Conservation (phyloP, 768 basidiomycete species). For the Cubamyces sp. region DNA sequence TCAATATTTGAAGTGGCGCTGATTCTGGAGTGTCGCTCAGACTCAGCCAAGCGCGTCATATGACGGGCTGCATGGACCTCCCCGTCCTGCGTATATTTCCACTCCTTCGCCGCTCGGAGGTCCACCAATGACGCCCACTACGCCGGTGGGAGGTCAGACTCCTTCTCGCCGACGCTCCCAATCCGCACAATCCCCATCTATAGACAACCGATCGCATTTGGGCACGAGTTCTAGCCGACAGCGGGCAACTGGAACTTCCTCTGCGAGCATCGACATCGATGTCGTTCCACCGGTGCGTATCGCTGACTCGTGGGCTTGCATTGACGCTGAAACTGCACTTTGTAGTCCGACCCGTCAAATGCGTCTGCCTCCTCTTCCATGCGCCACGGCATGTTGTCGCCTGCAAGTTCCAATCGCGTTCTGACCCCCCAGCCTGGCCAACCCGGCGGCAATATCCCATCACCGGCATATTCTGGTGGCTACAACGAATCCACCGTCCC, state of each 20-base stretch:
- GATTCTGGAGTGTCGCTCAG: constrained; percentile 1
- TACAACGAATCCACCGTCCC: background rate
- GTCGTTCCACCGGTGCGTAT: constrained; percentile 33
- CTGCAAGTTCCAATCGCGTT: constrained; percentile 12
- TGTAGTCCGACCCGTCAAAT: constrained; percentile 29
- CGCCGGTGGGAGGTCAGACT: constrained; percentile 6
- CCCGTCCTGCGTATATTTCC: constrained; percentile 16
- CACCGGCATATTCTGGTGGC: constrained; percentile 16
- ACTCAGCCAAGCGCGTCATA: constrained; percentile 18
- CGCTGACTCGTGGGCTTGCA: background rate
- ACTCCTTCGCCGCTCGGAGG: constrained; percentile 22
- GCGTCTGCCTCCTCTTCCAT: constrained; percentile 22
- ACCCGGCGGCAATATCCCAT: constrained; percentile 10
- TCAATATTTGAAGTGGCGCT: background rate
- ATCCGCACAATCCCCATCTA: constrained; percentile 19
- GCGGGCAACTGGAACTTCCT: constrained; percentile 15
- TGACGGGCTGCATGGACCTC: constrained; percentile 13
- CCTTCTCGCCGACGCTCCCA: constrained; percentile 20
- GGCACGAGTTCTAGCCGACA: constrained; percentile 13
- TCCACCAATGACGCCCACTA: background rate
- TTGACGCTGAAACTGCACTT: background rate
- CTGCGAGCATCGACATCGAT: constrained; percentile 25
- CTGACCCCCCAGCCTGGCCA: constrained; percentile 18
- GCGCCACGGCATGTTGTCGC: constrained; percentile 28
- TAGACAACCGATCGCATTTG: constrained; percentile 15